These are phyloP conservation scores for Backusella sp. DNA, from an alignment of 192 early-diverging fungal genomes.

Conservation along the genomic window DNA sequence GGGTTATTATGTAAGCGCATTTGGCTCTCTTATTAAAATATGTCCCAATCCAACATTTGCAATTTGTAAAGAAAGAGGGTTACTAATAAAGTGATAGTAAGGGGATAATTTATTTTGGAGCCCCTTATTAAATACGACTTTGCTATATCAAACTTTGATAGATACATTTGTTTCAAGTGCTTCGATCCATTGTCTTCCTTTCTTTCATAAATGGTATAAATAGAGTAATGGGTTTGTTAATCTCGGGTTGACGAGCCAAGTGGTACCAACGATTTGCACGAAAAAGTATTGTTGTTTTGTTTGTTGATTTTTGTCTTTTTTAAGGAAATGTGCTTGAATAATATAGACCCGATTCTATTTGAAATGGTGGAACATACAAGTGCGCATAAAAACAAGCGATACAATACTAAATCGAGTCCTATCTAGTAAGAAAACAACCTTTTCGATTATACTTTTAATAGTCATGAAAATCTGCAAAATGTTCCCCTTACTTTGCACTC, in stretches of 20 bases:
- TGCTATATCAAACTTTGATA: neutral
- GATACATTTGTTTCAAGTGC: too few relatives aligned
- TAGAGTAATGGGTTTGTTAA: neutral
- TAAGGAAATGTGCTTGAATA: neutral
- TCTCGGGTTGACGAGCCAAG: neutral
- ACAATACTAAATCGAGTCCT: too few relatives aligned
- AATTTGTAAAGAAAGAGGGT: neutral
- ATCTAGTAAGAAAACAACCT: neutral
- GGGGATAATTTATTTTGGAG: neutral
- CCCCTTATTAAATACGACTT: neutral
- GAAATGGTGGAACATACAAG: neutral
- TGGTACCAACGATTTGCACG: neutral
- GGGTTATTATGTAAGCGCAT: neutral
- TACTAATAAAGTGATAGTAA: neutral
- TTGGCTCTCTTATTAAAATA: too few relatives aligned
- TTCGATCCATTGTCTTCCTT: too few relatives aligned
- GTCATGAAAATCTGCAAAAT: neutral
- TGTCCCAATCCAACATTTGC: too few relatives aligned
- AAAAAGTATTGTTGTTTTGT: neutral
- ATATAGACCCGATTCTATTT: neutral
- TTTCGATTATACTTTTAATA: neutral
- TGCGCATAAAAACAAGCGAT: neutral
- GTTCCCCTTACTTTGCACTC: neutral
- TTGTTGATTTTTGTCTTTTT: neutral
- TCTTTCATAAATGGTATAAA: too few relatives aligned